These are phyloP conservation scores for Cardiosporidium cionae DNA, from an alignment of 169 alveolate genomes.

Conservation along the genomic window DNA sequence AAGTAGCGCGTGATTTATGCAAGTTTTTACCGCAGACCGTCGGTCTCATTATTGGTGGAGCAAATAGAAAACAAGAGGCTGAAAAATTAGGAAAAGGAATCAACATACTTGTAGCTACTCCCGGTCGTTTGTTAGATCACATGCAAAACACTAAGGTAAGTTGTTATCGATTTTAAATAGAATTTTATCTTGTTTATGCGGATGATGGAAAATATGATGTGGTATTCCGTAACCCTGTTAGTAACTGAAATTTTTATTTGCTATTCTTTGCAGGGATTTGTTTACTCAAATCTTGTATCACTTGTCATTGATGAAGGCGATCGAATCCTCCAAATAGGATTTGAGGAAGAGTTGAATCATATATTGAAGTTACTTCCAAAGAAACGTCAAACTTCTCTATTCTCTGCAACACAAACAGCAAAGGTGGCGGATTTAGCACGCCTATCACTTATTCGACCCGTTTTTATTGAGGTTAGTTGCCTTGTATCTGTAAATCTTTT, in stretches of 20 bases:
- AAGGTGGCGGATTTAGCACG: constrained; percentile 91
- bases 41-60: constrained; percentile 98
- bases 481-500: too few relatives aligned
- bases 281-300: constrained; percentile 84
- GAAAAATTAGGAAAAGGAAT: constrained; percentile 89
- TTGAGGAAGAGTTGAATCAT: constrained; percentile 97
- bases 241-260: not conserved
- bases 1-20: constrained; percentile 87
- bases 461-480: constrained; percentile 83
- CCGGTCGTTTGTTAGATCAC: constrained; percentile 97
- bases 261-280: constrained; percentile 63
- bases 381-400: constrained; percentile 92
- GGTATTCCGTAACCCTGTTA: too few relatives aligned
- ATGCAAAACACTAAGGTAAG: constrained; percentile 86
- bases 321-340: constrained; percentile 94
- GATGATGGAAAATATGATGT: too few relatives aligned
- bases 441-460: constrained; percentile 89
- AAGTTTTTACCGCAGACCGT: constrained; percentile 88
- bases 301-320: constrained; percentile 98
- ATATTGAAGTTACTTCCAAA: constrained; percentile 89
- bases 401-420: constrained; percentile 97
- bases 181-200: not conserved
- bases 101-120: constrained; percentile 94
- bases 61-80: constrained; percentile 92
- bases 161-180: not conserved